Evolutionary conservation across 345 rosid genomes (phyloP).

Genomic region (Bruguiera sexangula): DNA sequence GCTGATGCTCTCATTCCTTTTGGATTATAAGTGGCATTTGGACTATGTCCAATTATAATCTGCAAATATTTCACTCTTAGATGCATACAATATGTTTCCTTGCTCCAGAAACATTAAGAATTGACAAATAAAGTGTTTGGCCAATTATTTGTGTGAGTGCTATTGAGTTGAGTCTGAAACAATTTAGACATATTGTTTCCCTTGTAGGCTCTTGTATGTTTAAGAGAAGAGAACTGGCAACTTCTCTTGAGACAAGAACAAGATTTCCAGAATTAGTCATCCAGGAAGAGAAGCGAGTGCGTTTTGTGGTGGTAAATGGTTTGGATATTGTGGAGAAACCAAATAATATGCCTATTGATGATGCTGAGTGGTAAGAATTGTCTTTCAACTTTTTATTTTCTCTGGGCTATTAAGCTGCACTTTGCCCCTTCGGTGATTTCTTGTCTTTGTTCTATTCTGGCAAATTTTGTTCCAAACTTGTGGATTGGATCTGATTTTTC

Average conservation of each 20-base stretch:
- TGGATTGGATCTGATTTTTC: no score
- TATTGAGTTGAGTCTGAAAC: background rate
- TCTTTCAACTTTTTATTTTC: background rate
- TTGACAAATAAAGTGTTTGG: background rate
- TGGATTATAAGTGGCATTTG: background rate
- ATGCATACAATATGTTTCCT: background rate
- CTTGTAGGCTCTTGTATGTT: conserved; percentile 58
- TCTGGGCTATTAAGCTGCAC: background rate
- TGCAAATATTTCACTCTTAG: background rate
- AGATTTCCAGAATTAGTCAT: conserved; percentile 92
- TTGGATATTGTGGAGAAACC: conserved; percentile 90
- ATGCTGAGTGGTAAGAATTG: conserved; percentile 78
- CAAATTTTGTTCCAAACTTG: background rate
- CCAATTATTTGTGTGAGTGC: background rate
- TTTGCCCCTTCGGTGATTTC: background rate
- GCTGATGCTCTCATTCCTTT: background rate
- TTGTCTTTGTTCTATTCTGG: background rate
- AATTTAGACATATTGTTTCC: conserved; percentile 5
- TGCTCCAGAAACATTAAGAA: background rate
- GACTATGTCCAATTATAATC: background rate
- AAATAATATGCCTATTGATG: conserved; percentile 47
- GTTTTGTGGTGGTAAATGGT: conserved; percentile 92
- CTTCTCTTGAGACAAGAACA: conserved; percentile 85
- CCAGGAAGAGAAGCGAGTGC: conserved; percentile 93
- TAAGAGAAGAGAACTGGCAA: conserved; percentile 92